A percentile compares a stretch with the other conserved stretches of the same genome.
Evolutionary conservation across 805 yeast species (phyloP).

Genomic region (Sporopachydermia lactativora): DNA sequence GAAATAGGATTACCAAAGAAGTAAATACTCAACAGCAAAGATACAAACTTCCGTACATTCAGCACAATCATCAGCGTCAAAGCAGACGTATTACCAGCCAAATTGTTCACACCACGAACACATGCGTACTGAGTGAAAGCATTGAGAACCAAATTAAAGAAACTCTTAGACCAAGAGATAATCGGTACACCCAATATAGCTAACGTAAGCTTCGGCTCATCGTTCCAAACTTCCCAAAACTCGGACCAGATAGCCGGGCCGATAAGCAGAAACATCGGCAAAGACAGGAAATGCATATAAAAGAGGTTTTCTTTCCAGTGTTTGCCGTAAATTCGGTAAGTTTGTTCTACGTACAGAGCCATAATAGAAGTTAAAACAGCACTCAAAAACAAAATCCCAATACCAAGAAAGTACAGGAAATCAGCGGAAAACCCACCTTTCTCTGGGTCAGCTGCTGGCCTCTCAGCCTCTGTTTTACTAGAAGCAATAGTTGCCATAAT

Average conservation of each 20-base stretch:
- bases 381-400: constrained; percentile 22
- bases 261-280: constrained; percentile 31
- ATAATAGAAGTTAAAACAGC: constrained; percentile 30
- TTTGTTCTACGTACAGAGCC: constrained; percentile 36
- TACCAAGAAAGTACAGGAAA: constrained; percentile 13
- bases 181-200: background rate
- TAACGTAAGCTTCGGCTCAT: background rate
- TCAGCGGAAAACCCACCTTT: background rate
- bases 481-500: constrained; percentile 18
- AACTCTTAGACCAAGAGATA: constrained; percentile 11
- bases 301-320: constrained; percentile 43
- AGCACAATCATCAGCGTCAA: constrained; percentile 37
- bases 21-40: constrained; percentile 33
- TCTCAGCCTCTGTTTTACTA: background rate
- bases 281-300: constrained; percentile 34
- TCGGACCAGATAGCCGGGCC: constrained; percentile 14
- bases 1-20: constrained; percentile 30
- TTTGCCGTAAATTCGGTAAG: constrained; percentile 29
- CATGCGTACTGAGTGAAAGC: constrained; percentile 34
- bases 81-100: constrained; percentile 34
- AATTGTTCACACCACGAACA: constrained; percentile 38
- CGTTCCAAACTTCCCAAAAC: constrained; percentile 7
- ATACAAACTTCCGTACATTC: constrained; percentile 34
- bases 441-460: background rate
- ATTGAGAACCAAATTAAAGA: constrained; percentile 20